Percentiles rank a stretch among this genome's conserved stretches.
Evolutionary conservation across 768 basidiomycete species (phyloP).

Genomic region (Mycena albidolilacea): DNA sequence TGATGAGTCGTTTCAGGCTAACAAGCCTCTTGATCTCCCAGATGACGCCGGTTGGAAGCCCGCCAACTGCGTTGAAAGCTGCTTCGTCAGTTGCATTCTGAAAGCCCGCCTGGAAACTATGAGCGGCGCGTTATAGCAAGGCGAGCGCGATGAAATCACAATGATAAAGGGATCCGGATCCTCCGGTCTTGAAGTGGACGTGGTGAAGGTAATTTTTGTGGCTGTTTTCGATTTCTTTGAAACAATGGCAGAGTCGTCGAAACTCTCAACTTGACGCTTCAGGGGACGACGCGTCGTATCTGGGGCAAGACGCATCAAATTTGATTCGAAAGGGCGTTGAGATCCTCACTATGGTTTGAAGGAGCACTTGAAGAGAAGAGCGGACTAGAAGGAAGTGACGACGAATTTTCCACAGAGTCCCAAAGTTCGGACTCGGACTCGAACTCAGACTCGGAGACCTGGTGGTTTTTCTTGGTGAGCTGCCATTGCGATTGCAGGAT

Average conservation of each 20-base stretch:
- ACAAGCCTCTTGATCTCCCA: constrained; percentile 69
- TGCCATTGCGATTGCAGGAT: background rate
- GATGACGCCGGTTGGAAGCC: constrained; percentile 60
- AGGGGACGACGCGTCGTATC: constrained; percentile 4
- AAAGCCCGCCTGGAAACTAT: constrained; percentile 28
- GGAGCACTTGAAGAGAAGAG: background rate
- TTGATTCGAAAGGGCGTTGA: background rate
- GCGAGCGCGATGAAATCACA: background rate
- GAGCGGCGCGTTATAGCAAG: background rate
- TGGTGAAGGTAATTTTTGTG: background rate
- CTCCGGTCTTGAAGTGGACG: background rate
- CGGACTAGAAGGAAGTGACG: background rate
- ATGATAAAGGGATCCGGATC: constrained; percentile 17
- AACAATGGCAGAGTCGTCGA: background rate
- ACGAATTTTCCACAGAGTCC: background rate
- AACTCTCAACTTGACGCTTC: constrained; percentile 16
- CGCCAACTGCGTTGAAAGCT: background rate
- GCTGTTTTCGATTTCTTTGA: constrained; percentile 10
- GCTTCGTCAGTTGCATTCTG: constrained; percentile 6
- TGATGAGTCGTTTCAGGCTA: constrained; percentile 46
- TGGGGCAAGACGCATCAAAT: constrained; percentile 12
- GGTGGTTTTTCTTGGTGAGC: background rate
- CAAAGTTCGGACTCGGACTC: constrained; percentile 19
- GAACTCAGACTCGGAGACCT: constrained; percentile 5
- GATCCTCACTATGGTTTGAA: background rate